Percentiles rank a stretch among this genome's conserved stretches.
Conservation (phyloP, 768 basidiomycete species). For the Xerocomus potaroensis region DNA sequence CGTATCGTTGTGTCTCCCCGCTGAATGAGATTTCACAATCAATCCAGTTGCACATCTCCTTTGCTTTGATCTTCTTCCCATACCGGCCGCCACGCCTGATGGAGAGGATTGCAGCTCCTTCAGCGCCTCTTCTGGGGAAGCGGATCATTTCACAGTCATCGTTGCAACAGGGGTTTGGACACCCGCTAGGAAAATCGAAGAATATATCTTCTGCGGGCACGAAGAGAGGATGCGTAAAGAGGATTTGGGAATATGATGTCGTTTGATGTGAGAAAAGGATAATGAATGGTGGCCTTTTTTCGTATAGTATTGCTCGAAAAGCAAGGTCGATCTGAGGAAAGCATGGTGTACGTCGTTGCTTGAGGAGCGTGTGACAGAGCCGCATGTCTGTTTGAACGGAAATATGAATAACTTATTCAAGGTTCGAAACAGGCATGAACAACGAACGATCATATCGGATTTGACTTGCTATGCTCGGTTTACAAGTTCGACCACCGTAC, state of each 20-base stretch:
- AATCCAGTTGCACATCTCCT: conserved; percentile 82
- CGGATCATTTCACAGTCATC: conserved; percentile 83
- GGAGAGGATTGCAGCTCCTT: conserved; percentile 57
- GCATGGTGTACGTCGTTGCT: conserved; percentile 70
- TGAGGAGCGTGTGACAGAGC: conserved; percentile 59
- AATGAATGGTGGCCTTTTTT: conserved; percentile 73
- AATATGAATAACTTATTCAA: conserved; percentile 5
- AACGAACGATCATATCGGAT: conserved; percentile 70
- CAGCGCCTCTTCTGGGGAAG: conserved; percentile 63
- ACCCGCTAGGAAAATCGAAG: conserved; percentile 74
- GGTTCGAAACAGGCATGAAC: conserved; percentile 1
- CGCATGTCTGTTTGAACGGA: conserved; percentile 49
- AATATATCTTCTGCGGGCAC: conserved; percentile 72
- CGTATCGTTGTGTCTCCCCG: conserved; percentile 35
- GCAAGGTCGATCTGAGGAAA: conserved; percentile 81
- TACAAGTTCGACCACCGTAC: conserved; percentile 55
- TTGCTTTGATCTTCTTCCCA: conserved; percentile 46
- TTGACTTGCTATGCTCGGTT: conserved; percentile 60
- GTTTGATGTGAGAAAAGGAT: conserved; percentile 78
- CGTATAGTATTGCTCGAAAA: conserved; percentile 69
- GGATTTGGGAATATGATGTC: conserved; percentile 76
- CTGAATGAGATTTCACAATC: conserved; percentile 63
- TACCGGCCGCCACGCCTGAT: conserved; percentile 53
- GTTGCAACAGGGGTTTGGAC: conserved; percentile 73
- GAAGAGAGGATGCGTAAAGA: conserved; percentile 68